Conservation (phyloP, 306 rosid species). For the Echinosophora koreensis region DNA sequence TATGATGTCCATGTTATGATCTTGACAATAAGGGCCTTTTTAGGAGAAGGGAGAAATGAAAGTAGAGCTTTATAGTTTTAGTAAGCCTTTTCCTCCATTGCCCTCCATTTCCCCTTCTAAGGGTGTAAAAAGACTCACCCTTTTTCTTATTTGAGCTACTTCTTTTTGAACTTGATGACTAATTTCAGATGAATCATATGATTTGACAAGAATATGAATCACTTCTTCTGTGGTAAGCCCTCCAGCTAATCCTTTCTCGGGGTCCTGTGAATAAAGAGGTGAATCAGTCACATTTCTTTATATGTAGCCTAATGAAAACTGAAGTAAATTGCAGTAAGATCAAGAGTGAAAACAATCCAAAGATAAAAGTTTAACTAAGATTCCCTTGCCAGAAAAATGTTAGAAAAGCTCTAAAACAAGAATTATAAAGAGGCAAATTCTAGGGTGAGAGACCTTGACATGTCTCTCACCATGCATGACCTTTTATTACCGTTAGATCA, state of each 20-base stretch:
- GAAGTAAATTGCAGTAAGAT: neutral
- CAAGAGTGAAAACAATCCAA: neutral
- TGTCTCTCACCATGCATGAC: no score
- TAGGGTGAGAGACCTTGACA: no score
- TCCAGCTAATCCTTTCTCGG: constrained; percentile 48
- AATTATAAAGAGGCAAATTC: neutral
- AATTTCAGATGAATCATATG: constrained; percentile 54
- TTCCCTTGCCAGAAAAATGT: neutral
- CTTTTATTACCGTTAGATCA: no score
- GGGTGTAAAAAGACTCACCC: constrained; percentile 27
- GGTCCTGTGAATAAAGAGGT: constrained; percentile 49
- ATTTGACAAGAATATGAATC: constrained; percentile 48
- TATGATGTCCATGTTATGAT: neutral
- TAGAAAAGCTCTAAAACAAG: constrained; percentile 5
- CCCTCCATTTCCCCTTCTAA: neutral
- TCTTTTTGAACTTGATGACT: constrained; percentile 50
- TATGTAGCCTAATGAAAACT: neutral
- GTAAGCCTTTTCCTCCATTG: neutral
- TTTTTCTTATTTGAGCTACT: constrained; percentile 44
- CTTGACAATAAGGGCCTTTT: neutral
- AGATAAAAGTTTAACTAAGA: neutral
- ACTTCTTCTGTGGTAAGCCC: constrained; percentile 53
- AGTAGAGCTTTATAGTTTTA: neutral
- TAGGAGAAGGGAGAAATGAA: neutral
- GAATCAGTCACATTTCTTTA: neutral